Conservation (phyloP, 169 alveolate genomes). For the Eimeria praecox region DNA sequence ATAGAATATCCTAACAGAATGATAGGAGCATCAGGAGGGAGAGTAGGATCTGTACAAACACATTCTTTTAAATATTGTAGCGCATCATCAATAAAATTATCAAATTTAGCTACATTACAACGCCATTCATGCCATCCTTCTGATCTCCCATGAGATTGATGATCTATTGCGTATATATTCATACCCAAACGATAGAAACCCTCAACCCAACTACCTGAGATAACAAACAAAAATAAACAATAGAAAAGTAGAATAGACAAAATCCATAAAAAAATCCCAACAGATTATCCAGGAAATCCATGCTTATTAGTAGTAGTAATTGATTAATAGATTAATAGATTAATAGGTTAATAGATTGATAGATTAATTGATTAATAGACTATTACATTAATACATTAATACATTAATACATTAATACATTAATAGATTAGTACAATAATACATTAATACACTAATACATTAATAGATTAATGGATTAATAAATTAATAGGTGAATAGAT, state of each 20-base stretch:
- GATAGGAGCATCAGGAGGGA: slow-evolving; percentile 50
- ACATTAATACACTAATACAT: no score
- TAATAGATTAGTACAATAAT: no score
- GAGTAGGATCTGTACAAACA: slow-evolving; percentile 12
- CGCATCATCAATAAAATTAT: slow-evolving; percentile 53
- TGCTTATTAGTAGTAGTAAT: no score
- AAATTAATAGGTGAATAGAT: no score
- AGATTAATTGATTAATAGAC: no score
- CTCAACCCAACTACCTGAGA: slow-evolving; percentile 79
- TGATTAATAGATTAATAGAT: no score
- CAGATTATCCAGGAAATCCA: no score
- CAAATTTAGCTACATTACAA: slow-evolving; percentile 67
- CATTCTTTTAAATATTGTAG: slow-evolving; percentile 28
- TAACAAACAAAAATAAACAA: not conserved
- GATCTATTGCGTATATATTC: slow-evolving; percentile 75
- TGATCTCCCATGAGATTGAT: slow-evolving; percentile 72
- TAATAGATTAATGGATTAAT: no score
- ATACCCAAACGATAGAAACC: slow-evolving; percentile 60
- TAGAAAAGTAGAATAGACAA: not conserved
- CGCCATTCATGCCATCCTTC: slow-evolving; percentile 75
- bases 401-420: no score
- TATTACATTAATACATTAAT: no score
- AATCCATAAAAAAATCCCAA: no score
- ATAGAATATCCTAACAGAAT: slow-evolving; percentile 70
- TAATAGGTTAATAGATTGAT: no score